Base-by-base conservation (phyloP, 768 basidiomycete genomes). In the Lentinula edodes region DNA sequence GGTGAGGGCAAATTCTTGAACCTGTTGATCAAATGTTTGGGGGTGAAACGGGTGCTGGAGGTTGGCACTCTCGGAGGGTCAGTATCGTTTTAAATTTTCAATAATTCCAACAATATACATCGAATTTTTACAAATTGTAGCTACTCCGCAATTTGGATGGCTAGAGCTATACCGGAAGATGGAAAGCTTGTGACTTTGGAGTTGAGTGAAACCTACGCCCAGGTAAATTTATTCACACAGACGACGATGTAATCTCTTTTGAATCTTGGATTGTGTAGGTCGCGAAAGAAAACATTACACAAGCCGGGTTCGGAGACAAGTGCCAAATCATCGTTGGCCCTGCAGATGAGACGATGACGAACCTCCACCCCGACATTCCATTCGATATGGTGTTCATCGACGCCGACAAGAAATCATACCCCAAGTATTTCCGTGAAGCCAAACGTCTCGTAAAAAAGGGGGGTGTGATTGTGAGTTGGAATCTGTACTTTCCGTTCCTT, bases 301-400 rank as follows among this genome's bases (percentile, higher is more conserved):
- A 74, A 52, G 84, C 86, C 0, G 85, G 84, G 1, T 69, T 89
- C 7, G 67, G 75, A 6, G 61, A 68, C 54, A 83, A 83, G 67
- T 76, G 83, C 41, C 69, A 78, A 34, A 70, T 87, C 39, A 74
- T 84, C 48, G 71, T 82, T 41, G 86, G 85, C 0, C 75, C 79
- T 42, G 87, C 84, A 1, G 71, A 73, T 2, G 80, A 85, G 6
- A 78, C 80, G 0, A 73, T 90, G 45, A 73, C 71, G 23, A 75
- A 72, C 48, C 70, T 89, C 34, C 72, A 77, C 5, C 69, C 84
- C 5, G 77, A 78, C 9, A 70, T 72, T 5, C 80, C 78, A 0
- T 89, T 87, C 69, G 88, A 90, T 69, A 70, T 91, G 23, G 77
- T 78, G 2, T 90, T 90, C 76, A 87, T 89, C 63, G 88, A 90